Conservation (phyloP, 2,329 filamentous ascomycete species). For the Paramyrothecium sp. region DNA sequence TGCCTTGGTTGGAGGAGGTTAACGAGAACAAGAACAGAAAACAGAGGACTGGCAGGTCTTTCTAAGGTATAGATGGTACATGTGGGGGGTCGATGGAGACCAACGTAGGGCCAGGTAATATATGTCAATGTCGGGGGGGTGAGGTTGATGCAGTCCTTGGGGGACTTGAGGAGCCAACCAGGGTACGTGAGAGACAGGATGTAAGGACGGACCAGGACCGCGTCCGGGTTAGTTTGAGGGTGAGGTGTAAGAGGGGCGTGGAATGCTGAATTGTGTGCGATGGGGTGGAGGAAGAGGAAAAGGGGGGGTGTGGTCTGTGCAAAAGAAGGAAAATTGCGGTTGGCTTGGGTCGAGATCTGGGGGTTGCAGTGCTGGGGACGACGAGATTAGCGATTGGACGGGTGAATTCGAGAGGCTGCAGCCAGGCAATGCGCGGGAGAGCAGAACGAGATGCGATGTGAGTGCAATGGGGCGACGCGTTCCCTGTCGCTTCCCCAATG, state of each 20-base stretch:
- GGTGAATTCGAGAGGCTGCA: constrained; percentile 2
- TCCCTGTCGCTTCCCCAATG: not conserved
- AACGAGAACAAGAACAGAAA: too few species aligned
- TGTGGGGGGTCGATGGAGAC: not conserved
- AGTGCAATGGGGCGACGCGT: not conserved
- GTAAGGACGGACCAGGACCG: not conserved
- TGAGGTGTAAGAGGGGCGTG: not conserved
- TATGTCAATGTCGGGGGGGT: not conserved
- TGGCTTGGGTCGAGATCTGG: constrained; percentile 3
- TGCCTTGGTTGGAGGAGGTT: too few species aligned
- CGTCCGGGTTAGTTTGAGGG: not conserved
- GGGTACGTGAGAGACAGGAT: not conserved
- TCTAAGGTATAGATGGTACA: not conserved
- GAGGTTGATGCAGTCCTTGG: not conserved
- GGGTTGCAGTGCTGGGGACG: constrained; percentile 5
- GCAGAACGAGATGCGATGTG: too few species aligned
- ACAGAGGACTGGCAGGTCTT: not conserved
- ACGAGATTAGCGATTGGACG: constrained; percentile 8
- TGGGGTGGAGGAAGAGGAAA: not conserved
- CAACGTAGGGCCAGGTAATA: not conserved
- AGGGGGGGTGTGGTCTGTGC: not conserved
- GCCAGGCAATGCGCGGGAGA: constrained; percentile 1
- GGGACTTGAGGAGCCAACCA: not conserved
- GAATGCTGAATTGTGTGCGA: too few species aligned
- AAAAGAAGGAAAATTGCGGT: not conserved